These are phyloP conservation scores for Manihot esculenta DNA, from an alignment of 441 rosid genomes.

Conservation along the genomic window DNA sequence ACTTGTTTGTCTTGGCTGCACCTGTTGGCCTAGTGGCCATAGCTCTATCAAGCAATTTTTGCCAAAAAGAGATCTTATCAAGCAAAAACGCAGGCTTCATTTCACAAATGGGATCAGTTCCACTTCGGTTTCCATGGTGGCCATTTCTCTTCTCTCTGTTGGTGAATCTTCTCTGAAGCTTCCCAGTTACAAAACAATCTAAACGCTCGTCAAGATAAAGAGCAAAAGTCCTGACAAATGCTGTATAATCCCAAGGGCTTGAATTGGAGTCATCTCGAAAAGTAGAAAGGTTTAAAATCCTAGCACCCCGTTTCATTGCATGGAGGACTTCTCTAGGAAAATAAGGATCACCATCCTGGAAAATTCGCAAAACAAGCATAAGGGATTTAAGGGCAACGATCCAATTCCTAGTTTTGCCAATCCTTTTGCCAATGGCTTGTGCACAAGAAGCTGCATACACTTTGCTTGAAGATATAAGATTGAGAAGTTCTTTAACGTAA, in stretches of 20 bases:
- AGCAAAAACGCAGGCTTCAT: constrained; percentile 70
- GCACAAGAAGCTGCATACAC: constrained; percentile 22
- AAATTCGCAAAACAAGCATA: constrained; percentile 66
- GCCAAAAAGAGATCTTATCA: constrained; percentile 67
- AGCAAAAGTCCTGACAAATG: constrained; percentile 62
- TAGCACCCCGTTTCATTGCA: constrained; percentile 67
- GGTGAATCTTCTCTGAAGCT: constrained; percentile 52
- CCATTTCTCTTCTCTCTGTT: constrained; percentile 26
- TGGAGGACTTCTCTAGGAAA: constrained; percentile 75
- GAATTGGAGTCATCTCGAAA: constrained; percentile 67
- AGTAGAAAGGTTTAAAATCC: constrained; percentile 61
- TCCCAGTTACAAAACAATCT: constrained; percentile 69
- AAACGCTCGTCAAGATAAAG: constrained; percentile 71
- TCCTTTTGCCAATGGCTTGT: constrained; percentile 51
- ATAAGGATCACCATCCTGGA: constrained; percentile 76
- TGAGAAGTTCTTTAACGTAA: constrained; percentile 52
- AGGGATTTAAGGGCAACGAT: constrained; percentile 77
- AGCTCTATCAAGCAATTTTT: constrained; percentile 70
- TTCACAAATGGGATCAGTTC: constrained; percentile 38
- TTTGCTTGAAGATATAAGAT: constrained; percentile 42
- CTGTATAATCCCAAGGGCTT: constrained; percentile 74
- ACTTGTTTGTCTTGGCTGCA: constrained; percentile 47
- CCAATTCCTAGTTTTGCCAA: constrained; percentile 75
- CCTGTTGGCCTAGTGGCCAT: constrained; percentile 67
- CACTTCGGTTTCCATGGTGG: constrained; percentile 20